Base-by-base conservation (phyloP, 495 filamentous ascomycete species). In the Penicillium waksmanii region DNA sequence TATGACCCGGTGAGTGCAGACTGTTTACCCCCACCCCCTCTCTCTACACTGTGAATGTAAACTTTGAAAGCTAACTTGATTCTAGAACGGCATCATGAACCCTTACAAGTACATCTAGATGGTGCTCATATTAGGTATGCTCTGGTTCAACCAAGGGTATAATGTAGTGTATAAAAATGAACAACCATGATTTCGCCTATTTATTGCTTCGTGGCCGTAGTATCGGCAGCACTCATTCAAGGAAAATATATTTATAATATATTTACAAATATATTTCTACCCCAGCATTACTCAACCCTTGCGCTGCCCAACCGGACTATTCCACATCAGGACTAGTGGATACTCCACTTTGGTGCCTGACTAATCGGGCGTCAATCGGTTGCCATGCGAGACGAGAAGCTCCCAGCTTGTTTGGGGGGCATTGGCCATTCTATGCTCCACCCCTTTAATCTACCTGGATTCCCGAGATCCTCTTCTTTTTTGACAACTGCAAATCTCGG, bases 81-180 rank as follows among this genome's bases (percentile, higher is more conserved):
- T 52, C n/a, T 64, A 91, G 88, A 93, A 93, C 43, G 90, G 90
- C 3, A 96, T 96, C 68, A 90, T 96, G 91, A 96, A 96, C 70
- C 92, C 92, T 5, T 96, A 96, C 77, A 96, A 96, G 70, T 93
- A 92, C 66, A 87, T 94, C 55, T 86, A 73, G 46, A 42, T n/a
- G 11, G 36, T 38, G 13, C 5, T 36, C 10, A 13, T 13, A 36
- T 8, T 36, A 36, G 34, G 9, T 10, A 36, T 36, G 34, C 13
- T 9, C 13, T 38, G 13, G 5, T 2, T n/a, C 11, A 5, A 13
- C 36, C 11, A 38, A n/a, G 15, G 11, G 36, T 12, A 13, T 19
- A 13, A 47, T 56, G 31, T 50, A 50, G 34, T 51, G 43, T 55
- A 55, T 34, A 54, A 54, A 54, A 40, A 25, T 43, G 5, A 40